A percentile compares a stretch with the other conserved stretches of the same genome.
phyloP scores from a whole-genome alignment of 202 grass and related monocot species.

The Setaria italica region DNA sequence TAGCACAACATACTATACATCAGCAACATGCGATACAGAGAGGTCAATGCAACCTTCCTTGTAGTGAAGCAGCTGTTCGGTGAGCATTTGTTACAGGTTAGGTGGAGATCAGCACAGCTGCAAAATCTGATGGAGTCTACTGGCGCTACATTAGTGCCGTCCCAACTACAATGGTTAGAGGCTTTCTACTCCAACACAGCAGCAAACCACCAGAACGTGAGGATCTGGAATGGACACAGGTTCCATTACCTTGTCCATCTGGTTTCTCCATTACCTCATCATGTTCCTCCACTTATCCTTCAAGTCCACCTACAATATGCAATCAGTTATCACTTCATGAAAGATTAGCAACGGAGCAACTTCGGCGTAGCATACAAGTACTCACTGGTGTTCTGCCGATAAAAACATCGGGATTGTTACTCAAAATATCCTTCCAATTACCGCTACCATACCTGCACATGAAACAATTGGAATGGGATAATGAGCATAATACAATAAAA shows the following conservation, averaged over 20 bases:
- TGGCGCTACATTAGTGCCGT: not conserved
- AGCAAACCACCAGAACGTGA: not conserved
- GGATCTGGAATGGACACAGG: not conserved
- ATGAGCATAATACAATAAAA: constrained; percentile 1
- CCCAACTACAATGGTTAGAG: constrained; percentile 1
- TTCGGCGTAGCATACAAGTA: constrained; percentile 17
- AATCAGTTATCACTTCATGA: not conserved
- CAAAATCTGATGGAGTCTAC: not conserved
- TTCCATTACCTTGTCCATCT: constrained; percentile 17
- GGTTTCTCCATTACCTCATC: constrained; percentile 40
- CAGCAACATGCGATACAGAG: not conserved
- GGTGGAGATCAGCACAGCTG: not conserved
- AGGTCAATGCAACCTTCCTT: not conserved
- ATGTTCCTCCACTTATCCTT: constrained; percentile 92
- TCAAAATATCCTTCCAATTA: constrained; percentile 66
- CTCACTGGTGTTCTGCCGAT: constrained; percentile 64
- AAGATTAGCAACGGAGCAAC: constrained; percentile 7
- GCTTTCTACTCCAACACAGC: not conserved
- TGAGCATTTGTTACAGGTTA: not conserved
- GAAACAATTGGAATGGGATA: not conserved
- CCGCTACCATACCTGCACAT: constrained; percentile 57
- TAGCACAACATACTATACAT: constrained; percentile 16
- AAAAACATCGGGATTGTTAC: constrained; percentile 52
- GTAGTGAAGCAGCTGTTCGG: not conserved
- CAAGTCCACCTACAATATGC: constrained; percentile 60